A percentile compares a stretch with the other conserved stretches of the same genome.
Conservation (phyloP, 768 basidiomycete species). For the Termitomyces sp. region DNA sequence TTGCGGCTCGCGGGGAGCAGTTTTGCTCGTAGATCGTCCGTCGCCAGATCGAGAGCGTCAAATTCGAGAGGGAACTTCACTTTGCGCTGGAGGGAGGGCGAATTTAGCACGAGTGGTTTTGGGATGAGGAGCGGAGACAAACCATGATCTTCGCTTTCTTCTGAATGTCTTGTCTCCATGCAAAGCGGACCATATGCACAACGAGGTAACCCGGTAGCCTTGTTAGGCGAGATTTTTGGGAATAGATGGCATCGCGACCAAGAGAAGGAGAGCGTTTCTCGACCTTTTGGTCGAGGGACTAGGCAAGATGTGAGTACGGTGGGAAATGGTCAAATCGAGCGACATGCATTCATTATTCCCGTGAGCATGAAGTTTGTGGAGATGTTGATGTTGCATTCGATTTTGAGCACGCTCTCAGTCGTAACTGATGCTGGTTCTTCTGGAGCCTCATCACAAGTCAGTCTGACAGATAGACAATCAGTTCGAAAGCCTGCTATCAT, state of each 20-base stretch:
- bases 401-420: slow-evolving; percentile 74
- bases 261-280: slow-evolving; percentile 80
- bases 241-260: slow-evolving; percentile 77
- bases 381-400: slow-evolving; percentile 88
- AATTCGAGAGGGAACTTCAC: slow-evolving; percentile 92
- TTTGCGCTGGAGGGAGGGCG: slow-evolving; percentile 48
- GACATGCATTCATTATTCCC: slow-evolving; percentile 72
- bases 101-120: not conserved
- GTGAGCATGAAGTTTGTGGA: slow-evolving; percentile 84
- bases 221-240: slow-evolving; percentile 72
- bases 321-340: not conserved
- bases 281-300: slow-evolving; percentile 86
- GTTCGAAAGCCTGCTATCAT: not conserved
- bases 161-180: slow-evolving; percentile 84
- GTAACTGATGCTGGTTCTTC: slow-evolving; percentile 65
- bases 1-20: slow-evolving; percentile 65
- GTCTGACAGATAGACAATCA: slow-evolving; percentile 30
- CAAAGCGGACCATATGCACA: slow-evolving; percentile 95
- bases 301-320: not conserved
- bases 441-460: slow-evolving; percentile 77
- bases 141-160: slow-evolving; percentile 99
- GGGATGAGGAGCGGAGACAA: slow-evolving; percentile 5
- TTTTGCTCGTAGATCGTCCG: slow-evolving; percentile 71
- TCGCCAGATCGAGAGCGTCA: slow-evolving; percentile 77
- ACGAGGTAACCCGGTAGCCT: slow-evolving; percentile 82